Evolutionary conservation across 345 rosid genomes (phyloP), one percentile per base, ranked within the genome.

Genomic region (Corchorus olitorius): DNA sequence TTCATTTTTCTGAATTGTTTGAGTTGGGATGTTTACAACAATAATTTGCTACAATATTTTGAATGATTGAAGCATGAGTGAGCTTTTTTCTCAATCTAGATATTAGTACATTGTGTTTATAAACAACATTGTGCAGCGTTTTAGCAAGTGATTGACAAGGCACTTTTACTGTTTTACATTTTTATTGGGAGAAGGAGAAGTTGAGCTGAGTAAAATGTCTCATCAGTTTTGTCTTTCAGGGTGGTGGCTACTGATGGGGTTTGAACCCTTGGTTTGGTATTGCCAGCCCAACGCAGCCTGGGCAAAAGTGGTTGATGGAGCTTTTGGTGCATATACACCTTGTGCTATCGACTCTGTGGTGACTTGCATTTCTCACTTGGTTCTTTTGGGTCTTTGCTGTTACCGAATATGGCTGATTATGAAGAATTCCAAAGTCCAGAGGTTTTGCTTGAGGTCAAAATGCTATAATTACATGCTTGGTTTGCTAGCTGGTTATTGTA

Each of bases 281-380:
- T 95, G 99, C 76, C 84, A 76, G 52, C 99, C 99, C 19, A 79
- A 87, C 60, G 94, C 93, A 50, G 70, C 85, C 76, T 92, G 99
- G 97, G 83, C 82, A 19, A 87, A 79, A 73, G 70, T 77, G 45
- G 93, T 70, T 33, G 85, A 87, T 75, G 87, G 92, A 72, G 91
- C 92, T 39, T 92, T 95, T 75, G 97, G 98, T 5, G 83, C 84
- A 17, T 91, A 85, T 80, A 89, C 97, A 45, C 93, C 97, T 6
- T 96, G 98, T 68, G 94, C 88, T 1, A 84, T 90, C 14, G 93
- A 91, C 78, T 79, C 91, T 17, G 14, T 89, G 41, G 98, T 93
- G 77, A 78, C 93, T 14, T 82, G 81, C 74, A 22, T 89, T 80
- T 95, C 98, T 68, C 83, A 93, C 84, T 70, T 88, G 84, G 93